Evolutionary conservation across 2,329 filamentous ascomycete genomes (phyloP).

Genomic region (Rhynchosporium secalis): DNA sequence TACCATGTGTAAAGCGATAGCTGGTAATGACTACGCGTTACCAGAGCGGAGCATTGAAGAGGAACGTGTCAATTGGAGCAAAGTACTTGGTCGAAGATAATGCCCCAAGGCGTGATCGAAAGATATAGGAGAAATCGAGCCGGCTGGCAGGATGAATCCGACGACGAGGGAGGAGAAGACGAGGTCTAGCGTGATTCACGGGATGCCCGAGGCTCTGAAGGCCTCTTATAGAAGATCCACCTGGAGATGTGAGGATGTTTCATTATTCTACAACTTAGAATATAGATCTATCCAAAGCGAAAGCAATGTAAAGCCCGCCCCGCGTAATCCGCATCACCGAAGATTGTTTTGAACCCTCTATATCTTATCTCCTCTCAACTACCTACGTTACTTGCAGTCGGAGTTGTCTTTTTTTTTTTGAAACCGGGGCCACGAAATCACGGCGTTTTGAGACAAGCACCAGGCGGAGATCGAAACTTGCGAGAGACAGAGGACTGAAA

Average conservation of each 20-base stretch:
- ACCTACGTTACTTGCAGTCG: no score
- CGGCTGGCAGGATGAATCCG: not conserved
- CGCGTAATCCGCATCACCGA: no score
- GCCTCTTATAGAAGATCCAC: not conserved
- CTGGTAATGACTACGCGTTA: not conserved
- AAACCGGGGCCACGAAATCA: no score
- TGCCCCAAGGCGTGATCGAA: not conserved
- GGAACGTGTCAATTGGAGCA: not conserved
- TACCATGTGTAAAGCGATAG: not conserved
- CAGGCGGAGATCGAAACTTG: no score
- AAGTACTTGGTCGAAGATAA: not conserved
- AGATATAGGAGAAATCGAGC: not conserved
- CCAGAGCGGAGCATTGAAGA: not conserved
- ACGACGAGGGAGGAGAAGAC: not conserved
- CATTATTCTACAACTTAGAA: not conserved
- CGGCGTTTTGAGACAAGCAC: no score
- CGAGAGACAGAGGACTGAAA: no score
- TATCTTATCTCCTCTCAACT: not conserved
- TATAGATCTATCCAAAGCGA: not conserved
- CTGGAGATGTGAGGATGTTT: not conserved
- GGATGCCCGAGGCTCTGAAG: not conserved
- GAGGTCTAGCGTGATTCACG: not conserved
- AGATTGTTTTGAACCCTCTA: not conserved
- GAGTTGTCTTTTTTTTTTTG: no score
- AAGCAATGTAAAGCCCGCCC: not conserved